Conservation (phyloP, 2,329 filamentous ascomycete genomes). For the Epichloe baconii region DNA sequence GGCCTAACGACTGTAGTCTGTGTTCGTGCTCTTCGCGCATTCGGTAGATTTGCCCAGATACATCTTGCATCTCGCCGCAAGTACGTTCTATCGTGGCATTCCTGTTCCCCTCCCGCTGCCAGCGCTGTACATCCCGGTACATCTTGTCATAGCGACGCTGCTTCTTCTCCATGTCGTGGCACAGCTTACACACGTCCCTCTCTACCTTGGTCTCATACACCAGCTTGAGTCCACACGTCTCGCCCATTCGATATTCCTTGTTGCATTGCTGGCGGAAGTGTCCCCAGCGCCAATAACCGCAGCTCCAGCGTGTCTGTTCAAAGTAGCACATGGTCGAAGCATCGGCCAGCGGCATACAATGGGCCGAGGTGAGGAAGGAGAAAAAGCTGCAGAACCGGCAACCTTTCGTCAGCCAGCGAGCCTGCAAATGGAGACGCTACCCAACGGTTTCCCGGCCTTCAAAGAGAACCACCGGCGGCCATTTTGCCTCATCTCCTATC, state of each 20-base stretch:
- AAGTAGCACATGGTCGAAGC: slow-evolving; percentile 75
- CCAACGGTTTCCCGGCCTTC: background rate
- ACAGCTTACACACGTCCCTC: slow-evolving; percentile 62
- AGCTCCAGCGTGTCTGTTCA: slow-evolving; percentile 73
- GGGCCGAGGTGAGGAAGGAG: slow-evolving; percentile 5
- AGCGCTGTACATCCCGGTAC: slow-evolving; percentile 59
- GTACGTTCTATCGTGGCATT: slow-evolving; percentile 61
- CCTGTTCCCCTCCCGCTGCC: slow-evolving; percentile 63
- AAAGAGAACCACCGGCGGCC: background rate
- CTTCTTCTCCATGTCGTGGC: slow-evolving; percentile 83
- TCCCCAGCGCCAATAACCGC: slow-evolving; percentile 90
- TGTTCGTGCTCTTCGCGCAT: slow-evolving; percentile 29
- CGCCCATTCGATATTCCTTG: slow-evolving; percentile 88
- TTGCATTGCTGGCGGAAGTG: slow-evolving; percentile 87
- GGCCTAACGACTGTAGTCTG: slow-evolving; percentile 21
- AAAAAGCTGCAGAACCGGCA: slow-evolving; percentile 8
- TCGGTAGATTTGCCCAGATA: slow-evolving; percentile 45
- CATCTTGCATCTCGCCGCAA: slow-evolving; percentile 52
- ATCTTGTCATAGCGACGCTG: slow-evolving; percentile 62
- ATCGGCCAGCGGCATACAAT: slow-evolving; percentile 9
- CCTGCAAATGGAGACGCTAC: slow-evolving; percentile 6
- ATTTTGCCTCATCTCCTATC: background rate
- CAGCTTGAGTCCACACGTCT: slow-evolving; percentile 90
- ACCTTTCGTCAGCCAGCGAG: slow-evolving; percentile 9
- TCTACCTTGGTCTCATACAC: slow-evolving; percentile 61